Conservation (phyloP, 2,329 filamentous ascomycete species). For the Plectosphaerella plurivora region DNA sequence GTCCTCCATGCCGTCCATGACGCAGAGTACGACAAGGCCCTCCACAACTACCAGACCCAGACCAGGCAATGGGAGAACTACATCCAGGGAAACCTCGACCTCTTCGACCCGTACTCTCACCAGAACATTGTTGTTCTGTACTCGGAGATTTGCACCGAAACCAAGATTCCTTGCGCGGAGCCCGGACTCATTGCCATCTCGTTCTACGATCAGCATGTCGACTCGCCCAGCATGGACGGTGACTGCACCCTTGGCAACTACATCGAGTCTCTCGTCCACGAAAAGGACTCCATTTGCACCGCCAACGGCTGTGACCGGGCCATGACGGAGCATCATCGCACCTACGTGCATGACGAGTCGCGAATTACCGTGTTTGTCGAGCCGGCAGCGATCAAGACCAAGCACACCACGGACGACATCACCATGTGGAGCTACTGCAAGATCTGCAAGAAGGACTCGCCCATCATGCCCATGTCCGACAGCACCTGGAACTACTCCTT, state of each 20-base stretch:
- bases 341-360: conserved; percentile 94
- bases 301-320: conserved; percentile 81
- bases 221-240: conserved; percentile 60
- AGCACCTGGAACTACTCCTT: conserved; percentile 98
- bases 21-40: conserved; percentile 91
- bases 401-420: conserved; percentile 59
- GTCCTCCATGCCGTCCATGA: conserved; percentile 93
- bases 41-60: conserved; percentile 91
- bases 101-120: conserved; percentile 93
- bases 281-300: conserved; percentile 71
- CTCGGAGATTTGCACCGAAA: conserved; percentile 88
- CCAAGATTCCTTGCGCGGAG: conserved; percentile 87
- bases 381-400: conserved; percentile 37
- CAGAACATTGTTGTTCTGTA: conserved; percentile 95
- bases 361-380: conserved; percentile 90
- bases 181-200: conserved; percentile 85
- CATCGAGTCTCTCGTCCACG: conserved; percentile 81
- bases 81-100: conserved; percentile 77
- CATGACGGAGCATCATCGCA: conserved; percentile 90
- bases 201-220: conserved; percentile 88
- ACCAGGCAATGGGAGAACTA: conserved; percentile 96
- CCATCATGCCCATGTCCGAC: conserved; percentile 85
- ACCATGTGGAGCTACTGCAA: conserved; percentile 99
- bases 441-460: conserved; percentile 83
- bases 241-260: conserved; percentile 95